phyloP scores from a whole-genome alignment of 2,329 filamentous ascomycete species.

The Samsoniella hepiali region DNA sequence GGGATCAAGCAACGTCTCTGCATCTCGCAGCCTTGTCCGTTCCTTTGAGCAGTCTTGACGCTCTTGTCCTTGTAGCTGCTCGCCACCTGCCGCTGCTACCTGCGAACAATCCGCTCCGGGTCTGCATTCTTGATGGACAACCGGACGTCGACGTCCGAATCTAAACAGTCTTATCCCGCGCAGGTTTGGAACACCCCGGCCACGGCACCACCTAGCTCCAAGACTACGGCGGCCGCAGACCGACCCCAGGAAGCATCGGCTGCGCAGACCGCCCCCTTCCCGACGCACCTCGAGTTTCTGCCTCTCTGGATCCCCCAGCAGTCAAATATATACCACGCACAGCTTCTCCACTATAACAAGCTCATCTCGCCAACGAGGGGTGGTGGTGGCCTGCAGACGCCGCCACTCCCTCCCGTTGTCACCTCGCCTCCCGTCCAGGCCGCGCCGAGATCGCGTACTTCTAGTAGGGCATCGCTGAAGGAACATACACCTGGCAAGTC shows the following conservation, averaged over 20 bases:
- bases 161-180: constrained; percentile 37
- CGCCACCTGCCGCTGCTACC: constrained; percentile 5
- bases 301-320: constrained; percentile 59
- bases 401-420: constrained; percentile 53
- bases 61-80: constrained; percentile 5
- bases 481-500: constrained; percentile 46
- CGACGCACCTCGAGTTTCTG: constrained; percentile 50
- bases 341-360: constrained; percentile 63
- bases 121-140: constrained; percentile 35
- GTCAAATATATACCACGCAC: constrained; percentile 56
- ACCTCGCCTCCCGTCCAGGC: constrained; percentile 56
- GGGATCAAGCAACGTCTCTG: constrained; percentile 7
- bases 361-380: constrained; percentile 57
- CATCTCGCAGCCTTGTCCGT: constrained; percentile 10
- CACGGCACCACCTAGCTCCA: constrained; percentile 19
- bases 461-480: constrained; percentile 58
- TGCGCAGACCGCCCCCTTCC: constrained; percentile 31
- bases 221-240: constrained; percentile 30
- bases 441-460: constrained; percentile 55
- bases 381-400: constrained; percentile 54
- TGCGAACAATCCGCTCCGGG: not conserved
- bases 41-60: not conserved
- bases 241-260: constrained; percentile 32
- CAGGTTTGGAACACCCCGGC: constrained; percentile 17
- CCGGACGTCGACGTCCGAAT: constrained; percentile 36